These are phyloP conservation scores for Tolypocladium endophyticum DNA, from an alignment of 2,329 filamentous ascomycete species.

Conservation along the genomic window DNA sequence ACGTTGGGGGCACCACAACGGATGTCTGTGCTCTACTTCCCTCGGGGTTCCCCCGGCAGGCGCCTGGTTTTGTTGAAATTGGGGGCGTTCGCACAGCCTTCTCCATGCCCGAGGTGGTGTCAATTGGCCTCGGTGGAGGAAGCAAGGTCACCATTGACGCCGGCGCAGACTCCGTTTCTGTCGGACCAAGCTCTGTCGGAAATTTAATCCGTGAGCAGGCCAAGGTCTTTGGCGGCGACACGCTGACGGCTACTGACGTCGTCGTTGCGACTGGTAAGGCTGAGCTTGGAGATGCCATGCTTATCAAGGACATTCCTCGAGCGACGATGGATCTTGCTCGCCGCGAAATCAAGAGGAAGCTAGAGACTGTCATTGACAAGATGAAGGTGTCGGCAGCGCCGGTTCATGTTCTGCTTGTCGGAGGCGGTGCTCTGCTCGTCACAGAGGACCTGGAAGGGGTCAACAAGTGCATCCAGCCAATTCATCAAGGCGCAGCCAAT, in stretches of 20 bases:
- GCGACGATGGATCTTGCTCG: conserved; percentile 11
- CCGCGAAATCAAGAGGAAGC: conserved; percentile 29
- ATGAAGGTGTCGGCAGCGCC: conserved; percentile 45
- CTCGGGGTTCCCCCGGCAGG: conserved; percentile 49
- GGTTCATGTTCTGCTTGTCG: conserved; percentile 43
- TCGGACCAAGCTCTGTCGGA: conserved; percentile 49
- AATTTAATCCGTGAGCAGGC: conserved; percentile 36
- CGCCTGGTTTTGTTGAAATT: conserved; percentile 46
- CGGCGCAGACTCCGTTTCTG: conserved; percentile 21
- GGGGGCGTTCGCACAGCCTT: conserved; percentile 50
- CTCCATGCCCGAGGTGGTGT: conserved; percentile 44
- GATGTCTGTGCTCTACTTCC: conserved; percentile 48
- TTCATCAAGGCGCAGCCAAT: conserved; percentile 45
- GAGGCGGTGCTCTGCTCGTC: conserved; percentile 44
- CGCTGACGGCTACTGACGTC: conserved; percentile 43
- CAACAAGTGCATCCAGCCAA: conserved; percentile 36
- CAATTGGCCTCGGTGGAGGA: conserved; percentile 47
- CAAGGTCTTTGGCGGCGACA: conserved; percentile 40
- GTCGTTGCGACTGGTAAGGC: conserved; percentile 26
- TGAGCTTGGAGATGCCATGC: conserved; percentile 16
- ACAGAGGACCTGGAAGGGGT: conserved; percentile 37
- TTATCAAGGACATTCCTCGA: conserved; percentile 15
- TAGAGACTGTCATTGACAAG: conserved; percentile 41
- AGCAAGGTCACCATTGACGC: conserved; percentile 16
- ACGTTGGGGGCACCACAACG: conserved; percentile 51